Conservation (phyloP, 75 land plant species). For the Chamaecyparis obtusa region DNA sequence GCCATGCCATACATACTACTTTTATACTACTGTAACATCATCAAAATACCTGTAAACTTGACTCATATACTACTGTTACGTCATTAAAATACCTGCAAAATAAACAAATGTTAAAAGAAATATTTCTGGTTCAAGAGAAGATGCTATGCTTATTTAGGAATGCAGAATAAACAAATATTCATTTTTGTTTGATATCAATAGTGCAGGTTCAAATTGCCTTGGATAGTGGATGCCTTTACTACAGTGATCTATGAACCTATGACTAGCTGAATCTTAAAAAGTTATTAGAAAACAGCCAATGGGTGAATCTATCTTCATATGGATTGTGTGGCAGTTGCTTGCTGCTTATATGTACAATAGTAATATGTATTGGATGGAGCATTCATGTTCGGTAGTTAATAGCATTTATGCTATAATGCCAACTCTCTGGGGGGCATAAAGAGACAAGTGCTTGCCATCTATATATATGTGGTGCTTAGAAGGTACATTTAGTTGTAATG, state of each 20-base stretch:
- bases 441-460: neutral
- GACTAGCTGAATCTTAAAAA: neutral
- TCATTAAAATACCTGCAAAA: too few relatives aligned
- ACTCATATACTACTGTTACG: too few relatives aligned
- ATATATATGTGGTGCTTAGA: neutral
- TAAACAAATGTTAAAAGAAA: too few relatives aligned
- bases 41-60: too few relatives aligned
- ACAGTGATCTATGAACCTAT: neutral
- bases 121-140: too few relatives aligned
- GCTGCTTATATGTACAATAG: neutral
- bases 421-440: neutral
- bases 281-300: neutral
- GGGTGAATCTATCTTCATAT: neutral
- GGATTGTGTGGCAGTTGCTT: neutral
- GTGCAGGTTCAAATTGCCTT: neutral
- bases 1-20: too few relatives aligned
- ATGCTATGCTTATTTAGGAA: too few relatives aligned
- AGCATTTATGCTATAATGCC: neutral
- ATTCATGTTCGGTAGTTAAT: neutral
- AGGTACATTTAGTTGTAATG: neutral
- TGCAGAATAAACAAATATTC: too few relatives aligned
- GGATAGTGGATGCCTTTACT: neutral
- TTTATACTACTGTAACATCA: too few relatives aligned
- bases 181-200: neutral
- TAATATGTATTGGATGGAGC: neutral